These are phyloP conservation scores for Alternaria arbusti DNA, from an alignment of 2,329 filamentous ascomycete species.

Conservation along the genomic window DNA sequence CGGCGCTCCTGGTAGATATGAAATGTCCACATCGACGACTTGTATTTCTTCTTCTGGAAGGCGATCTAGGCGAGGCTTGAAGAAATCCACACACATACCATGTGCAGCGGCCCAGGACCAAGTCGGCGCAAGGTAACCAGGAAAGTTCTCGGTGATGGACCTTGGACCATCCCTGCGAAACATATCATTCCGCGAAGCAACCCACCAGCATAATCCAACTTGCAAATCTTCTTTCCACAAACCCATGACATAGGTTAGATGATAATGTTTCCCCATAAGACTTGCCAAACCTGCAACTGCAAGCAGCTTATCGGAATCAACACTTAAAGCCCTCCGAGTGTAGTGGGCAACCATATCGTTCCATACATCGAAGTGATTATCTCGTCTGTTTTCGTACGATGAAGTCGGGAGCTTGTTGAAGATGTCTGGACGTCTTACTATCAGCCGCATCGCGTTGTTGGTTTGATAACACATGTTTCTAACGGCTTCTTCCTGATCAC, in stretches of 20 bases:
- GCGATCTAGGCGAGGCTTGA: not conserved
- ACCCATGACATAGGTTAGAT: not conserved
- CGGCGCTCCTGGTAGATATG: not conserved
- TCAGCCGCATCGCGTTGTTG: not conserved
- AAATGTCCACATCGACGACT: not conserved
- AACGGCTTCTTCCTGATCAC: not conserved
- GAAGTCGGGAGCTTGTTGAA: not conserved
- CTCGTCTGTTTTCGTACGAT: too few species aligned
- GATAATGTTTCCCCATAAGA: not conserved
- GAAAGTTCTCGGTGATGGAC: not conserved
- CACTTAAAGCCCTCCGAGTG: not conserved
- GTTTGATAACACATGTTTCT: rapidly evolving
- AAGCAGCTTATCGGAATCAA: not conserved
- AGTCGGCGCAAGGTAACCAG: not conserved
- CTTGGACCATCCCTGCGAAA: not conserved
- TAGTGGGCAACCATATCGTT: not conserved
- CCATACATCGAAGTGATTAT: not conserved
- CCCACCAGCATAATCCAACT: not conserved
- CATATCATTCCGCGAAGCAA: not conserved
- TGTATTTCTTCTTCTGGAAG: not conserved
- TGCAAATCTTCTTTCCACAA: not conserved
- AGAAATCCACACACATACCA: not conserved
- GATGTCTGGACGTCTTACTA: not conserved
- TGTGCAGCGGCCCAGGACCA: not conserved
- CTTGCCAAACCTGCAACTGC: not conserved